Conservation (phyloP, 106 monocot species). For the Posidonia australis region DNA sequence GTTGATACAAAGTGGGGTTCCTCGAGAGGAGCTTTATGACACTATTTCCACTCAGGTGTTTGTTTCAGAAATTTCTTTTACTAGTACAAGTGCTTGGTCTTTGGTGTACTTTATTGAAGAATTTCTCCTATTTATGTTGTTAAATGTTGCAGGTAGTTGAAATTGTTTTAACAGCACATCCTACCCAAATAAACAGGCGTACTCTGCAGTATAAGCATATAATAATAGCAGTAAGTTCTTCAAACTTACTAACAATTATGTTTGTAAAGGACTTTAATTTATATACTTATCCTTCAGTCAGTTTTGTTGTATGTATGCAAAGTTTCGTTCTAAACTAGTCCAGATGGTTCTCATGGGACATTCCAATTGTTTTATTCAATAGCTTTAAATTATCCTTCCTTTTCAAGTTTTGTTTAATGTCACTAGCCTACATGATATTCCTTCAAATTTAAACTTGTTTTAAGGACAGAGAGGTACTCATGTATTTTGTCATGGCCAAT, state of each 20-base stretch:
- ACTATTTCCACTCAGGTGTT: slow-evolving; percentile 80
- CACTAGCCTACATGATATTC: too few relatives aligned
- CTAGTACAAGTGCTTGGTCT: not conserved
- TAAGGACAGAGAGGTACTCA: too few relatives aligned
- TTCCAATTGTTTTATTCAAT: too few relatives aligned
- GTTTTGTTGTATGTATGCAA: not conserved
- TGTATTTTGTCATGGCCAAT: too few relatives aligned
- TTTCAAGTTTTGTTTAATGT: too few relatives aligned
- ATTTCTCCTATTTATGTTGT: not conserved
- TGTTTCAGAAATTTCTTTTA: not conserved
- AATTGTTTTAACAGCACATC: slow-evolving; percentile 94
- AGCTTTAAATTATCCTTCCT: too few relatives aligned
- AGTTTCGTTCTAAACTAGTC: not conserved
- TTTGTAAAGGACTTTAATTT: not conserved
- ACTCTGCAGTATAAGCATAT: slow-evolving; percentile 93
- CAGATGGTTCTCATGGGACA: too few relatives aligned
- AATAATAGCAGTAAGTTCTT: slow-evolving; percentile 60
- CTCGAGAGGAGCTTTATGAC: slow-evolving; percentile 54
- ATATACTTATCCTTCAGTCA: not conserved
- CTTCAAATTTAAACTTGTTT: too few relatives aligned
- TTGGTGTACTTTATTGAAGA: not conserved
- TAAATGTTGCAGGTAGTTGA: slow-evolving; percentile 58
- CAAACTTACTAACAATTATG: not conserved
- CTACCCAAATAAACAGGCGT: slow-evolving; percentile 95
- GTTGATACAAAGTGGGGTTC: slow-evolving; percentile 68